phyloP scores from a whole-genome alignment of 2,329 filamentous ascomycete species.

The Calycina marina region DNA sequence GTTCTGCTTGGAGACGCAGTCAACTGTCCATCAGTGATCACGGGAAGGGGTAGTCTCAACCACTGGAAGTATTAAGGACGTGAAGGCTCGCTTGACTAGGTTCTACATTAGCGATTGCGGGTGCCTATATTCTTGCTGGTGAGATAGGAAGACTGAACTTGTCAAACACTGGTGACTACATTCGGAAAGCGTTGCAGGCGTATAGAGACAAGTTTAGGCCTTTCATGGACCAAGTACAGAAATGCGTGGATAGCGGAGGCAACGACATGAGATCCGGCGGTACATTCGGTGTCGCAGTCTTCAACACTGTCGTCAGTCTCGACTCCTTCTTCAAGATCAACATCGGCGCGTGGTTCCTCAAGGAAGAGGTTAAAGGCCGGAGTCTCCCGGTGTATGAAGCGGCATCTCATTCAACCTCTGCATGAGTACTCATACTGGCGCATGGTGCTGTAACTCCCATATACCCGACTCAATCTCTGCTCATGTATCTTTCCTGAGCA shows the following conservation, averaged over 20 bases:
- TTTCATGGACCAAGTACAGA: conserved; percentile 28
- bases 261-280: neutral
- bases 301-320: neutral
- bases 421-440: too few species aligned
- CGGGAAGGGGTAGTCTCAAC: conserved; percentile 38
- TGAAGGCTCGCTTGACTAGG: too few species aligned
- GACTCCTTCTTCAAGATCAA: neutral
- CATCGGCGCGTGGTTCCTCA: neutral
- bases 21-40: conserved; percentile 32
- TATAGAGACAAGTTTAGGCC: conserved; percentile 31
- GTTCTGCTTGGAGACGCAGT: conserved; percentile 38
- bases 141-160: conserved; percentile 24
- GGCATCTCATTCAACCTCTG: too few species aligned
- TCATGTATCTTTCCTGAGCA: too few species aligned
- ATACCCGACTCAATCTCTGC: too few species aligned
- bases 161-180: conserved; percentile 15
- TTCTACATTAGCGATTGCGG: conserved; percentile 31
- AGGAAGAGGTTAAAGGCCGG: neutral
- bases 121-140: conserved; percentile 40
- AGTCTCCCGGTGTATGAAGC: neutral
- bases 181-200: conserved; percentile 25
- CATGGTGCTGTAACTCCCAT: too few species aligned
- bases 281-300: neutral
- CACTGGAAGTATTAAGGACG: conserved; percentile 33
- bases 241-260: conserved; percentile 3